Conservation (phyloP, 2,329 filamentous ascomycete species). For the Ciborinia camelliae region DNA sequence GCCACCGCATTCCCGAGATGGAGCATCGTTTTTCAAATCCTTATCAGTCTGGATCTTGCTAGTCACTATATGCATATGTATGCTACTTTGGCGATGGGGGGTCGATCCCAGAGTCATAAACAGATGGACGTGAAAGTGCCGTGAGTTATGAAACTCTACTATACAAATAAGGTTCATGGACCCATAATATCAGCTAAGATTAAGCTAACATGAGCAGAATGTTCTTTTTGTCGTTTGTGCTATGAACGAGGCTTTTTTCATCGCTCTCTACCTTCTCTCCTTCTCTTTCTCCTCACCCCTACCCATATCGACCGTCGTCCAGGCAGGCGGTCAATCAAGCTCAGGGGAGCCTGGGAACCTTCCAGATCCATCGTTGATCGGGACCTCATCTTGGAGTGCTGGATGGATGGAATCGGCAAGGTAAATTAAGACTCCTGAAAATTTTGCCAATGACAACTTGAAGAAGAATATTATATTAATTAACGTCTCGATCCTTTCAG, state of each 20-base stretch:
- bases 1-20: constrained; percentile 91
- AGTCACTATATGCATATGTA: constrained; percentile 99
- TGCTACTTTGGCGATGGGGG: constrained; percentile 83
- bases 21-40: constrained; percentile 87
- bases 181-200: background rate
- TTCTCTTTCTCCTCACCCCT: constrained; percentile 92
- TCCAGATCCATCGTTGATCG: constrained; percentile 69
- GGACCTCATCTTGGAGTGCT: constrained; percentile 85
- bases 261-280: constrained; percentile 93
- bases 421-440: background rate
- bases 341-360: constrained; percentile 63
- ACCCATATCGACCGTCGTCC: constrained; percentile 78
- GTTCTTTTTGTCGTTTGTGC: constrained; percentile 89
- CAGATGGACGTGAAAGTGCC: constrained; percentile 84
- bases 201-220: constrained; percentile 50
- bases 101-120: constrained; percentile 85
- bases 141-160: constrained; percentile 90
- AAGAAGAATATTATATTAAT: background rate
- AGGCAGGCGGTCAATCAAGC: constrained; percentile 49
- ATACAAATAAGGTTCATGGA: constrained; percentile 81
- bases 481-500: background rate
- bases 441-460: no score
- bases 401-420: constrained; percentile 87
- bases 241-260: constrained; percentile 95
- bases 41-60: constrained; percentile 89